Evolutionary conservation across 805 yeast genomes (phyloP), one percentile per base, ranked within the genome.

Genomic region (Yamadazyma paraphyllophila): DNA sequence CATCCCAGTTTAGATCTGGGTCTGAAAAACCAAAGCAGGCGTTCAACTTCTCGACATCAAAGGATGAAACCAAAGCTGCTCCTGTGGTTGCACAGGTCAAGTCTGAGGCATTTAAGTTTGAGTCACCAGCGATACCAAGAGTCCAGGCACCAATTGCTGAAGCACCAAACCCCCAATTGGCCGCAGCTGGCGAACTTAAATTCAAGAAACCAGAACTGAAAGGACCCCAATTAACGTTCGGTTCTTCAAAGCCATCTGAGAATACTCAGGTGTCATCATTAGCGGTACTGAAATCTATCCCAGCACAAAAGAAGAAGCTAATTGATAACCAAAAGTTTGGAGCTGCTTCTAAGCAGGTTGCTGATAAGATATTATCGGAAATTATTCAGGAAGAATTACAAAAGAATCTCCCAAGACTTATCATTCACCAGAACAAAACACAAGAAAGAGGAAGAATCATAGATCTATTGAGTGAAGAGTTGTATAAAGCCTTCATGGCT

Each of bases 401-500:
- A 1, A 43, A 46, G 11, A 41, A 65, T 16, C 35, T 71, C 3
- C 62, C 63, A 2, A 62, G 59, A 17, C 39, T 67, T 3, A 50
- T 67, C 5, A 49, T 54, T 2, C 43, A 42, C 6, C 58, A 58
- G 24, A 58, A 65, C 27, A 42, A 54, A 10, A 41, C 45, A 41
- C 51, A 49, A 37, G 66, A 59, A 47, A 49, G 61, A 17, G 45
- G 30, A 13, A 26, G 47, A 7, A 43, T 71, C 1, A 59, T 81
- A 2, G 58, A 69, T 0, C 47, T 62, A 0, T 62, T 83, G n/a
- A 57, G 82, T 1, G 55, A 61, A 1, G 86, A 81, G 34, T 58
- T 87, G 1, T 84, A 68, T 50, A 56, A 61, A 13, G 87, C 91
- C 0, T 83, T 86, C 53, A 56, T 87, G 35, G 72, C 77, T 36